Evolutionary conservation across 768 basidiomycete species (phyloP), one percentile per base, ranked within the genome.

Genomic region (Suillus paluster): DNA sequence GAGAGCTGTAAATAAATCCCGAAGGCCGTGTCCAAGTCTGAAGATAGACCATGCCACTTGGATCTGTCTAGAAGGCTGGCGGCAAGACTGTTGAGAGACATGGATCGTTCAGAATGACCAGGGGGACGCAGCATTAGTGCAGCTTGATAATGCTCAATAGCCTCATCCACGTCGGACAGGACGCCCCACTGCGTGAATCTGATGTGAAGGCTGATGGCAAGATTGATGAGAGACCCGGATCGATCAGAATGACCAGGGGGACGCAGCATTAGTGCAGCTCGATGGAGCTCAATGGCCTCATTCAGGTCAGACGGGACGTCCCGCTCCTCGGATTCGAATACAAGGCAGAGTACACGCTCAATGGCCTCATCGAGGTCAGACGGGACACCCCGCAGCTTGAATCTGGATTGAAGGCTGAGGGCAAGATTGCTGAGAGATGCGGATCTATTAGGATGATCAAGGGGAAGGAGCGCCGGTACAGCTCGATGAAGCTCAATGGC

Each of bases 111-210:
- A 23, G 44, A 21, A 45, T 21, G 66, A 17, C 38, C 59, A 33
- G 10, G 7, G 12, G 52, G 11, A 53, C 10, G 25, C 6, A 52
- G 33, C 19, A 14, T 23, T 8, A 52, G 10, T 25, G n/a, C 23
- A 19, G 25, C 33, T 34, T 9, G 49, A 52, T 52, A 19, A 21
- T 10, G 49, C 49, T 25, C 25, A 10, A 52, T 52, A 7, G 62
- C 67, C 36, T 66, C 58, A 19, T 68, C 46, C 25, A 68, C 30
- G 53, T 69, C 67, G 23, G 39, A 54, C 8, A 54, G 15, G 36
- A 33, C 44, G 3, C 49, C 56, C 21, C 23, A 39, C 45, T 58
- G 58, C 44, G 58, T 33, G 46, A 62, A 69, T 17, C 67, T 41
- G 8, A 17, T 42, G 27, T 38, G 36, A 23, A 65, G 54, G 5